Evolutionary conservation across 2,329 filamentous ascomycete species (phyloP).

Genomic region (Trichophyton simii): DNA sequence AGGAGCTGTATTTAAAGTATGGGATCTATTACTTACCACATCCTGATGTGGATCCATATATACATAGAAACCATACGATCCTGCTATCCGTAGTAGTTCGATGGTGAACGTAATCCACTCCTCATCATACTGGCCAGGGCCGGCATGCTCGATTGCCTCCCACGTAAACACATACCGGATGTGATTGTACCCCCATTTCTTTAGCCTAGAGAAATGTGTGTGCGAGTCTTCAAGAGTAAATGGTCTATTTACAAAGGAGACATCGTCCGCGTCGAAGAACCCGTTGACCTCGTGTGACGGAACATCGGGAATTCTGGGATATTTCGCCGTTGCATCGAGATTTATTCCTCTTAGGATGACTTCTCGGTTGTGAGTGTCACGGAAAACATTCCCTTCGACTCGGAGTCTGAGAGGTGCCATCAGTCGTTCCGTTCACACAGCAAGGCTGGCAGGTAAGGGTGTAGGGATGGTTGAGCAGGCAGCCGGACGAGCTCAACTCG

Average conservation of each 20-base stretch:
- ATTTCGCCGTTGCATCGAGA: conserved; percentile 79
- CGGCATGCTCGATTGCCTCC: conserved; percentile 93
- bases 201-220: conserved; percentile 72
- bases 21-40: conserved; percentile 44
- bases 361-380: conserved; percentile 69
- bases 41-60: conserved; percentile 99
- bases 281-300: conserved; percentile 64
- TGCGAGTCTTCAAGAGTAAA: conserved; percentile 75
- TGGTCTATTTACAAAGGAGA: conserved; percentile 77
- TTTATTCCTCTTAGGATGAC: conserved; percentile 90
- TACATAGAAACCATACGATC: conserved; percentile 83
- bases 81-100: conserved; percentile 67
- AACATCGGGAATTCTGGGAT: conserved; percentile 65
- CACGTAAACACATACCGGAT: conserved; percentile 96
- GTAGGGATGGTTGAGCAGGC: background rate
- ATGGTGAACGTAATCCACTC: conserved; percentile 89
- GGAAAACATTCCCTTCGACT: conserved; percentile 76
- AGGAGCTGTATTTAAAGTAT: background rate
- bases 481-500: background rate
- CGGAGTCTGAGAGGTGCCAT: conserved; percentile 68
- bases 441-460: background rate
- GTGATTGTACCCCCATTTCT: conserved; percentile 86
- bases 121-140: conserved; percentile 86
- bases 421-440: background rate
- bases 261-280: conserved; percentile 87